Evolutionary conservation across 2,329 filamentous ascomycete genomes (phyloP).

Genomic region (Fusarium dimerum): DNA sequence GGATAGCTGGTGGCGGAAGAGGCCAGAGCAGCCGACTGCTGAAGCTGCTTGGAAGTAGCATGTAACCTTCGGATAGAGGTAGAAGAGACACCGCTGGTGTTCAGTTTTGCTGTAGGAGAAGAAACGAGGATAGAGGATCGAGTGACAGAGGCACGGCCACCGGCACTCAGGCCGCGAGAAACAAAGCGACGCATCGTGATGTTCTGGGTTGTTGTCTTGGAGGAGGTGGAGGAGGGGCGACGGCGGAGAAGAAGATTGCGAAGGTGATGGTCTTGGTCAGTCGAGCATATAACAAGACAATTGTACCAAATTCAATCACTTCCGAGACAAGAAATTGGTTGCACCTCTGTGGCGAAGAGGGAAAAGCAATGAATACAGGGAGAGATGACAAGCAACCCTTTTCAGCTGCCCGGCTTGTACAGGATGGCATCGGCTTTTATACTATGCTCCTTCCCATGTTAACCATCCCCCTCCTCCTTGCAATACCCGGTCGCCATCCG

Average conservation of each 20-base stretch:
- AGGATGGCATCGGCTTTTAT: background rate
- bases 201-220: background rate
- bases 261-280: no score
- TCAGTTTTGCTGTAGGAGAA: slow-evolving; percentile 35
- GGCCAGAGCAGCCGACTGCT: slow-evolving; percentile 52
- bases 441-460: background rate
- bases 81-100: slow-evolving; percentile 35
- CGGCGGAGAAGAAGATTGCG: background rate
- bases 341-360: background rate
- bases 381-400: background rate
- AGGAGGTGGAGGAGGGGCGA: background rate
- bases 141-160: slow-evolving; percentile 33
- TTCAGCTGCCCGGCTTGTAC: background rate
- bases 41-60: slow-evolving; percentile 57
- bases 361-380: background rate
- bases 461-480: background rate
- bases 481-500: background rate
- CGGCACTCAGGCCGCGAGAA: slow-evolving; percentile 40
- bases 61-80: slow-evolving; percentile 55
- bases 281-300: no score
- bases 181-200: slow-evolving; percentile 49
- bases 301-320: no score
- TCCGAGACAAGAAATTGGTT: background rate
- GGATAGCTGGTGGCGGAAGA: slow-evolving; percentile 65
- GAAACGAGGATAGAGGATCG: slow-evolving; percentile 31